Evolutionary conservation across 2,329 filamentous ascomycete genomes (phyloP).

Genomic region (Aschersonia sp.): DNA sequence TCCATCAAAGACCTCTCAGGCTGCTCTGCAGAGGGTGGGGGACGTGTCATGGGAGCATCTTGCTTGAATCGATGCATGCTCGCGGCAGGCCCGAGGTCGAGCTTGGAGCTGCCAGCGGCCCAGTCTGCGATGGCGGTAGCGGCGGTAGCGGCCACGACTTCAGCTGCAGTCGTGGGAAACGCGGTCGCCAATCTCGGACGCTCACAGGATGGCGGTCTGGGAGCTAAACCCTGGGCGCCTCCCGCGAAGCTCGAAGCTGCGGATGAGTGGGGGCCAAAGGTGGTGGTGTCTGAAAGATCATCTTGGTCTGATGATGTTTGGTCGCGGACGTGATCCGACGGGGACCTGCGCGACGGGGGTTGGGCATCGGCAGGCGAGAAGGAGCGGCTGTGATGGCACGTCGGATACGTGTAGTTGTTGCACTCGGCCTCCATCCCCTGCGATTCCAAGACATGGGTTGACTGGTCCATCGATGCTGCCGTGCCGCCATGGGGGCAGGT

Average conservation of each 20-base stretch:
- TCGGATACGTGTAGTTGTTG: constrained; percentile 4
- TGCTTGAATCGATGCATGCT: too few relatives aligned
- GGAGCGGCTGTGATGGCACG: background rate
- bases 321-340: constrained; percentile 35
- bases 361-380: constrained; percentile 16
- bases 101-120: background rate
- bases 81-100: too few relatives aligned
- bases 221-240: constrained; percentile 36
- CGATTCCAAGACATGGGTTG: constrained; percentile 9
- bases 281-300: constrained; percentile 42
- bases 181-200: constrained; percentile 15
- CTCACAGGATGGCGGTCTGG: constrained; percentile 43
- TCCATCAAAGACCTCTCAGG: constrained; percentile 14
- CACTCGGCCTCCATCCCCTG: constrained; percentile 3
- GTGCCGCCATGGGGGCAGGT: constrained; percentile 2
- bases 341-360: constrained; percentile 25
- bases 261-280: constrained; percentile 43
- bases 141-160: background rate
- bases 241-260: constrained; percentile 33
- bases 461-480: background rate
- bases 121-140: background rate
- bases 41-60: background rate
- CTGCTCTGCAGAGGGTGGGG: constrained; percentile 18
- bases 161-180: background rate
- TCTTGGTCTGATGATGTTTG: constrained; percentile 37